Conservation (phyloP, 2,329 filamentous ascomycete species). For the Epichloe gansuensis region DNA sequence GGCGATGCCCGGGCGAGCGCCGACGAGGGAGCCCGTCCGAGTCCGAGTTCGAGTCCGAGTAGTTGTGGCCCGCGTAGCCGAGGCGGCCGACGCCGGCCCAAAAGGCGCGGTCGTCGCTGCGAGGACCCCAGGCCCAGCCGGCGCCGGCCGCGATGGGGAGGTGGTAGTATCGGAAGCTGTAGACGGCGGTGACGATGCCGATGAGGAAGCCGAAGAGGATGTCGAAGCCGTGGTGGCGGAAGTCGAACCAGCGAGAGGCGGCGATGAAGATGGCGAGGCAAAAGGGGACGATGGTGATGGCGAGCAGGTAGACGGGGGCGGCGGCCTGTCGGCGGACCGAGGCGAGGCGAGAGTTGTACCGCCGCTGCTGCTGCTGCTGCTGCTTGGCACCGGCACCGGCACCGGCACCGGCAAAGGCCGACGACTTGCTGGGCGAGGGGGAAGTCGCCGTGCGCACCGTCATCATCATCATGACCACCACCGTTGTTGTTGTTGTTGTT, state of each 20-base stretch:
- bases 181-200: constrained; percentile 57
- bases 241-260: constrained; percentile 79
- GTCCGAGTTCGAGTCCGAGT: not conserved
- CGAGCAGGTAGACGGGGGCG: constrained; percentile 65
- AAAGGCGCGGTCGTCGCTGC: constrained; percentile 62
- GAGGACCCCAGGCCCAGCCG: constrained; percentile 81
- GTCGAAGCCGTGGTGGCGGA: constrained; percentile 85
- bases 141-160: constrained; percentile 61
- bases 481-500: too few species aligned
- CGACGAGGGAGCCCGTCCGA: constrained; percentile 14
- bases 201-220: constrained; percentile 76
- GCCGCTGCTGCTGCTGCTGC: too few species aligned
- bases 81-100: constrained; percentile 59
- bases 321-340: constrained; percentile 57
- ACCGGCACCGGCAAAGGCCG: too few species aligned
- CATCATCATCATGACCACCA: too few species aligned
- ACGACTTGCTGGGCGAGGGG: too few species aligned
- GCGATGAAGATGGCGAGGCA: constrained; percentile 68
- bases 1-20: constrained; percentile 8
- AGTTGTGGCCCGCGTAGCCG: constrained; percentile 38
- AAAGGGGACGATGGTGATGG: constrained; percentile 58
- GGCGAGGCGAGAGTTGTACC: constrained; percentile 21
- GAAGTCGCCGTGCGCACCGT: too few species aligned
- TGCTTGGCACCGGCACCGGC: constrained; percentile 27
- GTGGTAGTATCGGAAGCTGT: constrained; percentile 79